A percentile compares a stretch with the other conserved stretches of the same genome.
These are phyloP conservation scores for Leptodontidium sp. DNA, from an alignment of 2,329 filamentous ascomycete species.

Conservation along the genomic window DNA sequence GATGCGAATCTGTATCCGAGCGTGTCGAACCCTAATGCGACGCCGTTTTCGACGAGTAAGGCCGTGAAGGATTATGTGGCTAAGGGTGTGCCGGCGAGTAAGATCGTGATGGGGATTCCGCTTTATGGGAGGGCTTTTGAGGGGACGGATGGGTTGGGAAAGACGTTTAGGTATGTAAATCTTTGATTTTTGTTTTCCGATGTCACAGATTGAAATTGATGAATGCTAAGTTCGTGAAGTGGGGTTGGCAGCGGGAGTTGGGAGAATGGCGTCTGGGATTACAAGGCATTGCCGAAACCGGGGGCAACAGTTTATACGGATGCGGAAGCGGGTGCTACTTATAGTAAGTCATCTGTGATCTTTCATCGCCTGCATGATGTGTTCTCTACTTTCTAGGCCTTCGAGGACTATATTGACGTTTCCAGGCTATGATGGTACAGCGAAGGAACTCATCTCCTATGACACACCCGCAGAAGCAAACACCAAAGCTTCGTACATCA, in stretches of 20 bases:
- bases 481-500: background rate
- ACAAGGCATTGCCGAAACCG: background rate
- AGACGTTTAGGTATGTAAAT: background rate
- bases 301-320: background rate
- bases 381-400: background rate
- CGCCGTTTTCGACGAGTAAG: background rate
- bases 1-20: background rate
- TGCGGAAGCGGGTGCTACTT: background rate
- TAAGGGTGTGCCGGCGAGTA: background rate
- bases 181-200: background rate
- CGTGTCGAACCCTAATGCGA: background rate
- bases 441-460: background rate
- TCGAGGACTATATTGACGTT: background rate
- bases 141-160: background rate
- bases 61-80: background rate
- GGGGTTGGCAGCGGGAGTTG: background rate
- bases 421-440: background rate
- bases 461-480: background rate
- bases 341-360: background rate
- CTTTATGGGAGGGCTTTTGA: constrained; percentile 1
- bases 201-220: background rate
- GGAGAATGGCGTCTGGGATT: background rate
- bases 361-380: background rate
- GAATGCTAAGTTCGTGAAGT: background rate
- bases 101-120: background rate